Evolutionary conservation across 257 asterid genomes (phyloP).

Genomic region (Solanum bulbocastanum): DNA sequence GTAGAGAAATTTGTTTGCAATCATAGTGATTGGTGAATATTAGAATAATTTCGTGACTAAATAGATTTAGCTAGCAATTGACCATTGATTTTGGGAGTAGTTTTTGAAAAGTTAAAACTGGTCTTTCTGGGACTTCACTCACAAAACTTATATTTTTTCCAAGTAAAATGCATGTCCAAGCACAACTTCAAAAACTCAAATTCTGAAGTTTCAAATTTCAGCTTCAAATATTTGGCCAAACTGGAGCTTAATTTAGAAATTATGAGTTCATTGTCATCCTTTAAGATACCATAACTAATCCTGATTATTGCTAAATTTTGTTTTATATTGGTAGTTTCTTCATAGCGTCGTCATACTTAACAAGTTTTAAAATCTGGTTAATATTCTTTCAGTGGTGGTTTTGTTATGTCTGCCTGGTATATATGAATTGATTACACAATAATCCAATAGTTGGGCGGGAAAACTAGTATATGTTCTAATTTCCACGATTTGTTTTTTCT

Average conservation of each 20-base stretch:
- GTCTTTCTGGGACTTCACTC: not conserved
- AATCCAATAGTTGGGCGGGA: not conserved
- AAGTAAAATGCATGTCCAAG: not conserved
- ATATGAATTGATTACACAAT: not conserved
- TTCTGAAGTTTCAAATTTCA: not conserved
- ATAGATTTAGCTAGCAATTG: not conserved
- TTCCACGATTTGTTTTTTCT: not conserved
- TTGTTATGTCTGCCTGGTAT: not conserved
- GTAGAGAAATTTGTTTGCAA: not conserved
- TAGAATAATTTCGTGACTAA: not conserved
- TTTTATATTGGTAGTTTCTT: not conserved
- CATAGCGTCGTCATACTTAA: not conserved
- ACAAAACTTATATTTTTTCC: not conserved
- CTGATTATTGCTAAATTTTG: not conserved
- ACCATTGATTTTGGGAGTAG: not conserved
- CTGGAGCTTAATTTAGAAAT: not conserved
- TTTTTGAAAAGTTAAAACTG: not conserved
- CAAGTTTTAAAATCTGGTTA: not conserved
- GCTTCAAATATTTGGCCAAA: not conserved
- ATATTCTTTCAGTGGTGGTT: not conserved
- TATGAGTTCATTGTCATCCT: not conserved
- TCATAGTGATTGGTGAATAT: not conserved
- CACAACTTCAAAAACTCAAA: not conserved
- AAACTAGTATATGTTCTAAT: not conserved
- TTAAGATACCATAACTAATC: not conserved